Conservation (phyloP, 1,284 basidiomycete genomes). For the Fomitopsis schrenkii region DNA sequence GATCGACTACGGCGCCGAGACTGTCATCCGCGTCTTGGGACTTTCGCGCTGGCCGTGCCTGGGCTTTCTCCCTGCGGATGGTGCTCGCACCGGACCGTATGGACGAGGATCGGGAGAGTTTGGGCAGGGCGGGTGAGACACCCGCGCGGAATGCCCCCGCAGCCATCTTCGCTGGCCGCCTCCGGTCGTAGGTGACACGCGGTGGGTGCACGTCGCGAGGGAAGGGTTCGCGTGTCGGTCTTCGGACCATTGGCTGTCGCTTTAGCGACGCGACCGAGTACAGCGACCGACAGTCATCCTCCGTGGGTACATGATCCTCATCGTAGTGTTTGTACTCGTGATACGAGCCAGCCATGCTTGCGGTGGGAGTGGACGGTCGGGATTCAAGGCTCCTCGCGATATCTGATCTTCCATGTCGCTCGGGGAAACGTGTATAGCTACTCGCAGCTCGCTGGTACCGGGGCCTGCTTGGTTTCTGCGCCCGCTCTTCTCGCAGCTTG, state of each 20-base stretch:
- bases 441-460: conserved; percentile 13
- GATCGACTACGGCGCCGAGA: conserved; percentile 15
- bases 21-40: conserved; percentile 2
- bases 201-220: conserved; percentile 1
- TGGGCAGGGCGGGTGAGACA: conserved; percentile 12
- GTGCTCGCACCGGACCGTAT: background rate
- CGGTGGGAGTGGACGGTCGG: background rate
- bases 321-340: background rate
- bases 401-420: background rate
- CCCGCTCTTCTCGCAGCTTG: conserved; percentile 23
- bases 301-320: background rate
- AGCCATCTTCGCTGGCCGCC: conserved; percentile 10
- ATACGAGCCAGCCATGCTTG: background rate
- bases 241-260: conserved; percentile 12
- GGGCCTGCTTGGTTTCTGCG: conserved; percentile 7
- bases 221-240: conserved; percentile 19
- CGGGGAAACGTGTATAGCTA: conserved; percentile 7
- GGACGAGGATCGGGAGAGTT: conserved; percentile 6
- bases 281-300: conserved; percentile 6
- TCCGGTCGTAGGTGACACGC: background rate
- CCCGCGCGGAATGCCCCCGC: conserved; percentile 16
- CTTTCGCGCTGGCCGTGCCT: background rate
- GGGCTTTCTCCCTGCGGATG: background rate
- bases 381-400: background rate
- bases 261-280: conserved; percentile 8